Conservation (phyloP, 495 filamentous ascomycete species). For the Aspergillus cavernicola region DNA sequence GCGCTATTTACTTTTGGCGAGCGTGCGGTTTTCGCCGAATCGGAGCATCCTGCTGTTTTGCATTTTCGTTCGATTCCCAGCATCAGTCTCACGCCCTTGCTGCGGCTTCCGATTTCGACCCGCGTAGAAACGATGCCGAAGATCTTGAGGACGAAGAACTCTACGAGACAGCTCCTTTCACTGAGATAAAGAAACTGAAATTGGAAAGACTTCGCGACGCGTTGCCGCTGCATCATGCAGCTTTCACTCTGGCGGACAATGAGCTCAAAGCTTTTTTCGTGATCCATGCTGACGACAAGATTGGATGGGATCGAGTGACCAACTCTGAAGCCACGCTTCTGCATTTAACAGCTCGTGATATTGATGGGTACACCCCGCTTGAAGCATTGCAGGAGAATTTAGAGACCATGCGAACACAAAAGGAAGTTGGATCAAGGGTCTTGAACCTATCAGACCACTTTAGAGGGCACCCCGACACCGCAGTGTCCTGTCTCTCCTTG, state of each 20-base stretch:
- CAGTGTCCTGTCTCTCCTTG: constrained; percentile 25
- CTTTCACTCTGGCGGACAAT: constrained; percentile 17
- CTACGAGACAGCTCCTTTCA: constrained; percentile 6
- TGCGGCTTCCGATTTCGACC: constrained; percentile 20
- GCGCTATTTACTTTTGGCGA: too few species aligned
- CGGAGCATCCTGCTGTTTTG: constrained; percentile 23
- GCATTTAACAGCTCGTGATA: constrained; percentile 22
- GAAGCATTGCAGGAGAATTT: constrained; percentile 21
- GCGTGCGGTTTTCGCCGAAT: constrained; percentile 28
- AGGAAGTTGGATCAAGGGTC: constrained; percentile 4
- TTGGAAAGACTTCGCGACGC: too few species aligned
- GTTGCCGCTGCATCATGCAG: constrained; percentile 22
- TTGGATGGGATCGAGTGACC: constrained; percentile 16
- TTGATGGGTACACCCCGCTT: constrained; percentile 27
- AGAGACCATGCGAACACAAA: constrained; percentile 19
- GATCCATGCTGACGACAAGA: constrained; percentile 11
- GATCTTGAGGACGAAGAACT: constrained; percentile 19
- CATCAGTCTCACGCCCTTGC: constrained; percentile 19
- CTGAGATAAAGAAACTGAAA: constrained; percentile 13
- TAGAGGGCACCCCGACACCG: constrained; percentile 20
- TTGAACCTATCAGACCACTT: constrained; percentile 23
- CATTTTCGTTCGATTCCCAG: constrained; percentile 20
- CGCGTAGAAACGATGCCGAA: constrained; percentile 10
- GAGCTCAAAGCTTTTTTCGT: constrained; percentile 18
- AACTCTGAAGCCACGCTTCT: constrained; percentile 21